These are phyloP conservation scores for Perkinsus olseni DNA, from an alignment of 169 alveolate species.

Conservation along the genomic window DNA sequence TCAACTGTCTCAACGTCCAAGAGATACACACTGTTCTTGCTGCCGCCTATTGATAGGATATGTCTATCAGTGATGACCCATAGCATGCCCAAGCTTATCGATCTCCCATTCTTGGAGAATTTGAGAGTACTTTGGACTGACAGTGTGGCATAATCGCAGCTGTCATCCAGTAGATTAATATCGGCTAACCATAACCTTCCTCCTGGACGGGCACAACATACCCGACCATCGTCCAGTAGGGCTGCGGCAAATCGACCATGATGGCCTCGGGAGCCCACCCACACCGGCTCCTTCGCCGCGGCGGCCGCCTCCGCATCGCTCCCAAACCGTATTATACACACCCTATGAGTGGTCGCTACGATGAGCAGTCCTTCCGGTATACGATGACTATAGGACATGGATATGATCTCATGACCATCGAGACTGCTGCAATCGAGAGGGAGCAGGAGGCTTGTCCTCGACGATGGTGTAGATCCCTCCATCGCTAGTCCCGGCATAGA, in stretches of 20 bases:
- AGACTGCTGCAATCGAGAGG: neutral
- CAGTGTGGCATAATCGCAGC: neutral
- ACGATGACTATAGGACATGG: neutral
- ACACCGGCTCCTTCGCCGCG: neutral
- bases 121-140: neutral
- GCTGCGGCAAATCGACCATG: neutral
- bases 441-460: neutral
- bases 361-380: neutral
- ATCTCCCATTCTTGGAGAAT: neutral
- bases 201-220: neutral
- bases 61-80: neutral
- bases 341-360: neutral
- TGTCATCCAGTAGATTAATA: neutral
- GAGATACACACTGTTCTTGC: neutral
- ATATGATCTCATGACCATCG: neutral
- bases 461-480: neutral
- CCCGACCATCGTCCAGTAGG: neutral
- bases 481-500: neutral
- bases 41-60: neutral
- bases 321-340: neutral
- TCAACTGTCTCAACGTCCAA: neutral
- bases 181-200: neutral
- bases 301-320: neutral
- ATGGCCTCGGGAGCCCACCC: neutral
- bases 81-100: neutral